phyloP scores from a whole-genome alignment of 257 asterid genomes.

The Solanum bulbocastanum region DNA sequence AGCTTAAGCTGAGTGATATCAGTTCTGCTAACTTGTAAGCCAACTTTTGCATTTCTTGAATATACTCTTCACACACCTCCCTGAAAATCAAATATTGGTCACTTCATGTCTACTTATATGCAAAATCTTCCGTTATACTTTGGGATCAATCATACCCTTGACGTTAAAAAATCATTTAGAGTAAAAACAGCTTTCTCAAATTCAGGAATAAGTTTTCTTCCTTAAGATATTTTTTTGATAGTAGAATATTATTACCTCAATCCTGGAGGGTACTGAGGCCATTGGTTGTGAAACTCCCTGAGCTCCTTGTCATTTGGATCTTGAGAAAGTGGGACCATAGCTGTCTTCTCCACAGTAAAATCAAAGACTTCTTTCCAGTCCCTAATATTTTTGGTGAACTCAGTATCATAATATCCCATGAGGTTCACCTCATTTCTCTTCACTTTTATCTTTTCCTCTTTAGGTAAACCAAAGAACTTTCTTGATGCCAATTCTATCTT shows the following conservation, averaged over 20 bases:
- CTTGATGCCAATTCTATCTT: slow-evolving; percentile 41
- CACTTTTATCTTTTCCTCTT: slow-evolving; percentile 49
- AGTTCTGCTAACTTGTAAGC: slow-evolving; percentile 38
- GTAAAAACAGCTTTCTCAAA: no score
- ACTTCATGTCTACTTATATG: background rate
- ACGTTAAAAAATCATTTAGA: background rate
- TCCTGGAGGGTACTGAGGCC: slow-evolving; percentile 48
- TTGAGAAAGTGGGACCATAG: slow-evolving; percentile 31
- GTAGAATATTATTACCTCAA: slow-evolving; percentile 16
- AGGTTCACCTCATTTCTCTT: slow-evolving; percentile 35
- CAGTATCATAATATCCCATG: slow-evolving; percentile 52
- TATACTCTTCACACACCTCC: slow-evolving; percentile 46
- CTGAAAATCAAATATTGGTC: slow-evolving; percentile 15
- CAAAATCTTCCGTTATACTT: background rate
- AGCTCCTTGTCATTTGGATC: slow-evolving; percentile 37
- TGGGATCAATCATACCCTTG: background rate
- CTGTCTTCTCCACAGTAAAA: slow-evolving; percentile 34
- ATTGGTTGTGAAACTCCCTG: slow-evolving; percentile 24
- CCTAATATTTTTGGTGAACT: slow-evolving; percentile 55
- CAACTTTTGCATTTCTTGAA: slow-evolving; percentile 38
- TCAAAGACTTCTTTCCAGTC: slow-evolving; percentile 84
- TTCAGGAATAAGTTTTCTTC: no score
- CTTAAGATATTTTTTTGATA: no score
- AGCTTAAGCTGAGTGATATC: slow-evolving; percentile 48
- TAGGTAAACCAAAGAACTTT: slow-evolving; percentile 37